Evolutionary conservation across 768 basidiomycete species (phyloP).

Genomic region (Mycena vitilis): DNA sequence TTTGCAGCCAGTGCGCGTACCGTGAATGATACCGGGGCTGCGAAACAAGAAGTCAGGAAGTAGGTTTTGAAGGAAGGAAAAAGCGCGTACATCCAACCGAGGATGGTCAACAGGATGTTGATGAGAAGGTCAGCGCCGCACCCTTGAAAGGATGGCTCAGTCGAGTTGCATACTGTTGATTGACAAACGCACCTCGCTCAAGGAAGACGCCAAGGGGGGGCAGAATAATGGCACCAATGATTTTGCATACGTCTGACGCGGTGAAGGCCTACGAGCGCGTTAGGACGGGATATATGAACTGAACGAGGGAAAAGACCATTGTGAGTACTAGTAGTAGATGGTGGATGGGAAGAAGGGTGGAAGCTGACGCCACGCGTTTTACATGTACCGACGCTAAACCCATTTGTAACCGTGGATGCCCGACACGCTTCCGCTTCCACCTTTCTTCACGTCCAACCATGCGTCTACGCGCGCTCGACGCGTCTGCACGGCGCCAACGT

Average conservation of each 20-base stretch:
- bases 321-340: neutral
- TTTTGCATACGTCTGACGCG: constrained; percentile 80
- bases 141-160: constrained; percentile 41
- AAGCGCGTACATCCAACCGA: constrained; percentile 78
- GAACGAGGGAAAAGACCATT: neutral
- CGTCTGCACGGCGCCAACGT: too few relatives aligned
- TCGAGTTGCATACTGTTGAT: neutral
- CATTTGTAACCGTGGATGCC: too few relatives aligned
- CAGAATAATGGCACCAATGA: constrained; percentile 72
- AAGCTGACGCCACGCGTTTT: too few relatives aligned
- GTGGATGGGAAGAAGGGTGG: neutral
- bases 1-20: constrained; percentile 40
- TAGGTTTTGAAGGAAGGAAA: neutral
- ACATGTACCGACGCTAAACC: too few relatives aligned
- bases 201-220: constrained; percentile 91
- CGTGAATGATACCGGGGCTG: constrained; percentile 86
- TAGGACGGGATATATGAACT: neutral
- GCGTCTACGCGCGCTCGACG: too few relatives aligned
- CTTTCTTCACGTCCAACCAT: too few relatives aligned
- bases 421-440: too few relatives aligned
- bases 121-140: constrained; percentile 81
- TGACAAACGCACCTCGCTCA: constrained; percentile 65
- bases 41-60: constrained; percentile 27
- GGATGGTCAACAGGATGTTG: constrained; percentile 82
- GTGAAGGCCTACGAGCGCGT: constrained; percentile 17